phyloP scores from a whole-genome alignment of 179 eudicot species.

The Carnegiea gigantea region DNA sequence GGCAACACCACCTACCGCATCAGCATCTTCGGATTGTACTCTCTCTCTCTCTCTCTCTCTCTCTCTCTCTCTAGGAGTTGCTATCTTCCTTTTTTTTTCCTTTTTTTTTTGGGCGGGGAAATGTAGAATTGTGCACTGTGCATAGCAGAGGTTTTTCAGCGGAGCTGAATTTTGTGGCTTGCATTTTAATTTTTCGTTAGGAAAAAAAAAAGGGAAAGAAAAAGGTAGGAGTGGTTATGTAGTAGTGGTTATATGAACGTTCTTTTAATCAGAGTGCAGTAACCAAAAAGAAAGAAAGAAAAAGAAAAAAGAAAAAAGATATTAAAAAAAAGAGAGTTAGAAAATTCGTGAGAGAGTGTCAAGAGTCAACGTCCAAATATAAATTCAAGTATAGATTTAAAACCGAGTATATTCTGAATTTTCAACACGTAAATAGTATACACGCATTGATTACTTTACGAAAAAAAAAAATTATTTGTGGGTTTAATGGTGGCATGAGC shows the following conservation, averaged over 20 bases:
- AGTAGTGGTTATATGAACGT: conserved; percentile 10
- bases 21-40: conserved; percentile 61
- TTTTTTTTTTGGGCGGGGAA: not conserved
- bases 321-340: not conserved
- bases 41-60: conserved; percentile 16
- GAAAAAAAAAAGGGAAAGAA: not conserved
- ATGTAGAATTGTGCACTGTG: not conserved
- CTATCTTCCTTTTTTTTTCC: not conserved
- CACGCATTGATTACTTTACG: no score
- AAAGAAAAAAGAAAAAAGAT: not conserved
- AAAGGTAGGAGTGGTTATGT: not conserved
- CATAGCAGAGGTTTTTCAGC: not conserved
- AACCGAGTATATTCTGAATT: not conserved
- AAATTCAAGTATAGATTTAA: not conserved
- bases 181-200: not conserved
- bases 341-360: not conserved
- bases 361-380: not conserved
- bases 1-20: conserved; percentile 62
- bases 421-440: not conserved
- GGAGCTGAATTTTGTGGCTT: no score
- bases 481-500: no score
- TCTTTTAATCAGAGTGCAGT: not conserved
- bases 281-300: not conserved
- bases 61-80: not conserved
- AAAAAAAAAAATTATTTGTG: no score